phyloP scores from a whole-genome alignment of 768 basidiomycete genomes.

The Scleroderma bovista region DNA sequence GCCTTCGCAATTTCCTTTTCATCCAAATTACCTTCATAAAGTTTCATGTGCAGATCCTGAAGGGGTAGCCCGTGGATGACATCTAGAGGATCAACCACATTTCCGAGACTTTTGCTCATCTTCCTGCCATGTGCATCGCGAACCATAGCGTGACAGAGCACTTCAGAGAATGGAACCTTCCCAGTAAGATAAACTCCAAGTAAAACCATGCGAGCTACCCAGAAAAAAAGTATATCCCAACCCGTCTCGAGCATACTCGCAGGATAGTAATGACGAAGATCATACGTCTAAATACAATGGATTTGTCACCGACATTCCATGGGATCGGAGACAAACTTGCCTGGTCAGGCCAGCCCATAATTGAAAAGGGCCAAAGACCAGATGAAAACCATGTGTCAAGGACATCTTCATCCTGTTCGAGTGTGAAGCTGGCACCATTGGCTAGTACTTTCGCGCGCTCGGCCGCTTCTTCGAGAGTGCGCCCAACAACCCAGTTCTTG shows the following conservation, averaged over 20 bases:
- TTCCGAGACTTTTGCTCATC: constrained; percentile 98
- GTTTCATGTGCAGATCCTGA: constrained; percentile 76
- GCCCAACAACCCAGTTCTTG: constrained; percentile 88
- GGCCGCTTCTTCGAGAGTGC: constrained; percentile 70
- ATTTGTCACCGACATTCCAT: constrained; percentile 1
- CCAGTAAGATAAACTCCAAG: constrained; percentile 87
- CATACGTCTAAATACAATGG: constrained; percentile 50
- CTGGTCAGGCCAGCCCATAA: constrained; percentile 96
- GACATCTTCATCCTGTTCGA: constrained; percentile 95
- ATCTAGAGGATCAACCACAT: constrained; percentile 95
- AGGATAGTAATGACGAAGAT: constrained; percentile 82
- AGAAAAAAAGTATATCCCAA: constrained; percentile 99
- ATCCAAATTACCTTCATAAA: constrained; percentile 88
- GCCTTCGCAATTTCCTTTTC: constrained; percentile 91
- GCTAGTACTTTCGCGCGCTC: constrained; percentile 69
- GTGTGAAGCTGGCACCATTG: constrained; percentile 56
- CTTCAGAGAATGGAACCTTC: constrained; percentile 90
- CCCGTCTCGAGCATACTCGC: constrained; percentile 91
- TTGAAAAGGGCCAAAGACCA: constrained; percentile 95
- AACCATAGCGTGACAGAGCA: constrained; percentile 97
- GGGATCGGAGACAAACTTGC: constrained; percentile 30
- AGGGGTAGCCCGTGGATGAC: constrained; percentile 83
- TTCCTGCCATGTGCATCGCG: constrained; percentile 98
- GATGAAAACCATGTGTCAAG: constrained; percentile 99
- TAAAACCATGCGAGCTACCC: constrained; percentile 98